Base-by-base conservation (phyloP, 192 early-diverging fungal genomes). In the Umbelopsis sp. region DNA sequence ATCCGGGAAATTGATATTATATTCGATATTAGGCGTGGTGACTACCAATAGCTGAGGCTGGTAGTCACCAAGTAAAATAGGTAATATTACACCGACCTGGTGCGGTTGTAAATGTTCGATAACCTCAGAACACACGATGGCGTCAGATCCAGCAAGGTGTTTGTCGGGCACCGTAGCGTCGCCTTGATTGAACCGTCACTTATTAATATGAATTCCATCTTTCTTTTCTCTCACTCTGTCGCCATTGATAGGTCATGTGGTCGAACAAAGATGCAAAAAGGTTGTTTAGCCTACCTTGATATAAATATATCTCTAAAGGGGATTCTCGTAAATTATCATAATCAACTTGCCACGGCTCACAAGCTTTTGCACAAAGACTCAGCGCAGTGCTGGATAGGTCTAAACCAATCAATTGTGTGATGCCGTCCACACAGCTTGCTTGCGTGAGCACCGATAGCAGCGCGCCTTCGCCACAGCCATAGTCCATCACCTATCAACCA, bases 11-110 rank as follows among this genome's bases (percentile, higher is more conserved):
- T 93, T 79, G 41, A 91, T 81, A 71, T 98, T 98, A 78, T 94
- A 98, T 74, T 98, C 96, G 22, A 87, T 92, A 73, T 98, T 98
- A 3, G 92, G 91, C 25, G 91, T 94, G 3, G 91, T 88, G 4
- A 92, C 87, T 46, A 94, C 79, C 35, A 91, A 78, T n/a, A 90
- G 12, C 12, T 84, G 74, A 6, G 96, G 95, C 0, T 81, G 77
- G 71, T 94, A 93, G 1, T 52, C 49, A 23, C 91, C 93, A 23
- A 97, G 68, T 3, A 92, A 82, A 0, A 84, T 76, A 3, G 64
- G 55, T 18, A 91, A 88, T 55, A 95, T 90, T 12, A 73, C 73
- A 3, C 77, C 76, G 1, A 80, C 79, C 15, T 70, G 61, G 1
- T 16, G 4, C n/a, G 86, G 77, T 68, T 88, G 75, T 44, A 96